Conservation (phyloP, 2,329 filamentous ascomycete species). For the Fusarium circinatum region DNA sequence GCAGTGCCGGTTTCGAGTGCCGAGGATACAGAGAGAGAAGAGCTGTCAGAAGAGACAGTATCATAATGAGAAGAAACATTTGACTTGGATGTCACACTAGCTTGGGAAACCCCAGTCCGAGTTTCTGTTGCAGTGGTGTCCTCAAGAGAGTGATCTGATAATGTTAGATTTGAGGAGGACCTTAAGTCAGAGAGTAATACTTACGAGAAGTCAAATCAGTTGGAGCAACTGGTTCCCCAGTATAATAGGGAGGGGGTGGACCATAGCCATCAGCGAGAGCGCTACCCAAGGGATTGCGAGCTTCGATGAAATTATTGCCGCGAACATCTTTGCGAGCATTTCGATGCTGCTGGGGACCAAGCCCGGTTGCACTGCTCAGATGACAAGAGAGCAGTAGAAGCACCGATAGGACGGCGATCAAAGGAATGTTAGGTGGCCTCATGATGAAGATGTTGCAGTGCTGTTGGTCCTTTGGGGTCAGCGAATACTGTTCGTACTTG, state of each 20-base stretch:
- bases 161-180: conserved; percentile 5
- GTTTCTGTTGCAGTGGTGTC: conserved; percentile 2
- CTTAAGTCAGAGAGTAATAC: neutral
- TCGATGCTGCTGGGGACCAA: neutral
- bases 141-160: conserved; percentile 13
- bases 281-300: conserved; percentile 5
- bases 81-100: neutral
- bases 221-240: conserved; percentile 1
- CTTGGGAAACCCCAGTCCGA: neutral
- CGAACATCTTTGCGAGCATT: neutral
- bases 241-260: conserved; percentile 41
- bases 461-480: conserved; percentile 4
- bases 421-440: conserved; percentile 48
- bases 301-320: conserved; percentile 15
- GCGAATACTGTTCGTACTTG: neutral
- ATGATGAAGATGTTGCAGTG: conserved; percentile 46
- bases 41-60: neutral
- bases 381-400: conserved; percentile 42
- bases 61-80: neutral
- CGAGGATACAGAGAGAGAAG: conserved; percentile 9
- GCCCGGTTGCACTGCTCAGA: conserved; percentile 10
- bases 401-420: conserved; percentile 47
- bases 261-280: conserved; percentile 33
- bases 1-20: neutral
- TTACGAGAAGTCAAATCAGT: conserved; percentile 21